A percentile compares a stretch with the other conserved stretches of the same genome.
phyloP scores from a whole-genome alignment of 192 early-diverging fungal genomes.

The Lobulomyces angularis region DNA sequence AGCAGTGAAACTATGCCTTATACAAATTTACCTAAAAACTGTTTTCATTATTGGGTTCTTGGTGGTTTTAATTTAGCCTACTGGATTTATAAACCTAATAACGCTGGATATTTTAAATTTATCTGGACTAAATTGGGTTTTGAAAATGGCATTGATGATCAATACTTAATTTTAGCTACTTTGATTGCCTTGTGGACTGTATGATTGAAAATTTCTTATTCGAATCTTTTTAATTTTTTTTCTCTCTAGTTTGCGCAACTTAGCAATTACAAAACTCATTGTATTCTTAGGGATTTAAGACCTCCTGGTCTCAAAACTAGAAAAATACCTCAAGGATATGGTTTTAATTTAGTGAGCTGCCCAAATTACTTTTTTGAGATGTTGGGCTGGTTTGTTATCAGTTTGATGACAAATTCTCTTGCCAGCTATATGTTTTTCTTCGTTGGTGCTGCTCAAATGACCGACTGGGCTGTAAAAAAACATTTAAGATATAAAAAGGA shows the following conservation, averaged over 20 bases:
- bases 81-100: slow-evolving; percentile 76
- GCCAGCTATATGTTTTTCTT: slow-evolving; percentile 16
- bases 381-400: slow-evolving; percentile 65
- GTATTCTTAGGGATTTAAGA: slow-evolving; percentile 79
- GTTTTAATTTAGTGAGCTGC: slow-evolving; percentile 76
- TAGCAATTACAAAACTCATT: slow-evolving; percentile 73
- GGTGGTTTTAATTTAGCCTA: slow-evolving; percentile 75
- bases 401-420: slow-evolving; percentile 57
- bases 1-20: slow-evolving; percentile 93
- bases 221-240: background rate
- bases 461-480: slow-evolving; percentile 93
- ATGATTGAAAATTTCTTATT: slow-evolving; percentile 13
- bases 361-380: slow-evolving; percentile 92
- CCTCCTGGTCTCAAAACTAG: slow-evolving; percentile 76
- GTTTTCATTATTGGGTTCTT: slow-evolving; percentile 81
- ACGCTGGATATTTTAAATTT: slow-evolving; percentile 35
- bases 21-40: slow-evolving; percentile 88
- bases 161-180: slow-evolving; percentile 20
- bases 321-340: slow-evolving; percentile 82
- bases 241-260: slow-evolving; percentile 57
- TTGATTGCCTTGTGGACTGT: slow-evolving; percentile 44
- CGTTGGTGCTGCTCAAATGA: slow-evolving; percentile 57
- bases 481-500: slow-evolving; percentile 77
- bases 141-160: slow-evolving; percentile 21
- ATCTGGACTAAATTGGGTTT: too few relatives aligned